phyloP scores from a whole-genome alignment of 805 yeast species.

The Candida quercuum region DNA sequence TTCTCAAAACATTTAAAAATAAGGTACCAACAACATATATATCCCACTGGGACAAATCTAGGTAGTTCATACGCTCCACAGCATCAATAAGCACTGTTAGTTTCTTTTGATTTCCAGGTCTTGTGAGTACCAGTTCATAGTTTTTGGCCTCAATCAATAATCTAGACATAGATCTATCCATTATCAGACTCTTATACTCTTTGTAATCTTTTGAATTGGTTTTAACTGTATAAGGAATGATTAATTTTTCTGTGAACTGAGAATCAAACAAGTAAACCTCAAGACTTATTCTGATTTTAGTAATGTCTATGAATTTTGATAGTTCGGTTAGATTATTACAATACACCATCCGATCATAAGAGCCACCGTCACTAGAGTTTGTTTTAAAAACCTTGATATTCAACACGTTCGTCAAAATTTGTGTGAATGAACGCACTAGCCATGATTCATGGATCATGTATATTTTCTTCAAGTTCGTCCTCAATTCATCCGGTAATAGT shows the following conservation, averaged over 20 bases:
- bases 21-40: slow-evolving; percentile 39
- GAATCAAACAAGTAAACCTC: slow-evolving; percentile 68
- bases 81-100: slow-evolving; percentile 41
- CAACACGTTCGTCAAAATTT: slow-evolving; percentile 60
- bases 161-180: slow-evolving; percentile 48
- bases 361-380: slow-evolving; percentile 11
- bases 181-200: slow-evolving; percentile 32
- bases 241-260: slow-evolving; percentile 43
- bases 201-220: slow-evolving; percentile 24
- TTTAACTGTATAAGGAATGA: slow-evolving; percentile 37
- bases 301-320: slow-evolving; percentile 54
- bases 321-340: slow-evolving; percentile 31
- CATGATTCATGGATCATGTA: slow-evolving; percentile 89
- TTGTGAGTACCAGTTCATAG: slow-evolving; percentile 45
- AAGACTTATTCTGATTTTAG: slow-evolving; percentile 69
- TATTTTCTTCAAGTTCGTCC: slow-evolving; percentile 52
- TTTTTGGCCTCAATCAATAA: slow-evolving; percentile 32
- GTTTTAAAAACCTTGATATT: slow-evolving; percentile 38
- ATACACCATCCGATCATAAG: slow-evolving; percentile 23
- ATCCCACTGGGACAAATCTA: slow-evolving; percentile 64
- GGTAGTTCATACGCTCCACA: slow-evolving; percentile 47
- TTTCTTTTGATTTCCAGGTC: slow-evolving; percentile 48
- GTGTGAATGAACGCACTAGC: slow-evolving; percentile 75
- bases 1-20: slow-evolving; percentile 40
- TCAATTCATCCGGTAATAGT: slow-evolving; percentile 50